Evolutionary conservation across 768 basidiomycete species (phyloP).

Genomic region (Amanita exitialis): DNA sequence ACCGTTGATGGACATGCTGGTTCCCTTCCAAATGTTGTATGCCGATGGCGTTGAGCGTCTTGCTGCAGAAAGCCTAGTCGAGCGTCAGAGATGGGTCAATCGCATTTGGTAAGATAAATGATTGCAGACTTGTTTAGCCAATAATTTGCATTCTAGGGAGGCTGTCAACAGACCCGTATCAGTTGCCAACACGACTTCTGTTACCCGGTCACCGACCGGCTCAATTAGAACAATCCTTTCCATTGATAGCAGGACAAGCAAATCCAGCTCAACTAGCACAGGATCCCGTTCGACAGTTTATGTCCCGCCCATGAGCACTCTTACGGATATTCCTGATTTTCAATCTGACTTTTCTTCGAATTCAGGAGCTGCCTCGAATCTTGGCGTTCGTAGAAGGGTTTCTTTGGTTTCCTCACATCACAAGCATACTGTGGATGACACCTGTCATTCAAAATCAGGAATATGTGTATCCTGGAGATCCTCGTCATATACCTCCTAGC

Average conservation of each 20-base stretch:
- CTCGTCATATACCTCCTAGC: conserved; percentile 62
- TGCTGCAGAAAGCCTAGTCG: conserved; percentile 80
- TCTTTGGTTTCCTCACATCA: conserved; percentile 50
- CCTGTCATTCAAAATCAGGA: conserved; percentile 52
- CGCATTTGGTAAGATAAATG: conserved; percentile 59
- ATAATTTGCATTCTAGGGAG: conserved; percentile 42
- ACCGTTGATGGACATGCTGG: conserved; percentile 60
- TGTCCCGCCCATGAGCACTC: conserved; percentile 61
- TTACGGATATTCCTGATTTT: conserved; percentile 65
- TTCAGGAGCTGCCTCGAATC: neutral
- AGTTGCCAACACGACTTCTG: conserved; percentile 36
- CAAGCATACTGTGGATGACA: conserved; percentile 65
- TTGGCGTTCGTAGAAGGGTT: conserved; percentile 21
- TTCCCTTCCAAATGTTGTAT: conserved; percentile 88
- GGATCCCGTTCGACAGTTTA: conserved; percentile 70
- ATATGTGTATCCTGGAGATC: conserved; percentile 65
- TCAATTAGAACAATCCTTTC: conserved; percentile 66
- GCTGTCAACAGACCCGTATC: conserved; percentile 51
- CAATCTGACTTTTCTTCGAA: conserved; percentile 23
- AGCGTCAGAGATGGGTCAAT: conserved; percentile 87
- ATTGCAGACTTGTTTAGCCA: conserved; percentile 9
- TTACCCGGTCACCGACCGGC: conserved; percentile 40
- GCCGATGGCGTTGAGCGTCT: conserved; percentile 83
- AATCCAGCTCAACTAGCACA: conserved; percentile 20
- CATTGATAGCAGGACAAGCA: conserved; percentile 33